Conservation (phyloP, 2,329 filamentous ascomycete genomes). For the Verruconis gallopava region DNA sequence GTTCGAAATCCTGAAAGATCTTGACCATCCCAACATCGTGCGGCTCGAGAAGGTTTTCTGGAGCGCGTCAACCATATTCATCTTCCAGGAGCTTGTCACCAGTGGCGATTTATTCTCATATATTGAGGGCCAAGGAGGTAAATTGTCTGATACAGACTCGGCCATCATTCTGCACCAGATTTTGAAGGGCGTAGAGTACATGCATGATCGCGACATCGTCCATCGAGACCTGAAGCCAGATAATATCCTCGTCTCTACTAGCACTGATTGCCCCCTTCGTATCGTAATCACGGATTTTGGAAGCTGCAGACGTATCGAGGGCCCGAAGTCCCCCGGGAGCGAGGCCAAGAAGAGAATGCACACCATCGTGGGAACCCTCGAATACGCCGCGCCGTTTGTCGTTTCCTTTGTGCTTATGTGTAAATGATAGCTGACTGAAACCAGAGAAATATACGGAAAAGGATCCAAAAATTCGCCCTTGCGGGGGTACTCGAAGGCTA, state of each 20-base stretch:
- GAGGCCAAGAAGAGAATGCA: constrained; percentile 34
- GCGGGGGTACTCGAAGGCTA: constrained; percentile 41
- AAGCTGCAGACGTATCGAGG: constrained; percentile 32
- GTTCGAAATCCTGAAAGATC: constrained; percentile 35
- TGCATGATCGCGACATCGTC: constrained; percentile 42
- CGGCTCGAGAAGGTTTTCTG: constrained; percentile 42
- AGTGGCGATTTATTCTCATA: constrained; percentile 50
- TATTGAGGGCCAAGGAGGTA: constrained; percentile 36
- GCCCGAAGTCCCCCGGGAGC: constrained; percentile 3
- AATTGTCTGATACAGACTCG: constrained; percentile 36
- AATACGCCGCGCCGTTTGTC: constrained; percentile 47
- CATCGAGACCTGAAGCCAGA: constrained; percentile 53
- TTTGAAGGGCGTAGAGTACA: constrained; percentile 43
- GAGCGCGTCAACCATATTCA: constrained; percentile 42
- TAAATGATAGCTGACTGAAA: background rate
- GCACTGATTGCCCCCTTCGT: constrained; percentile 32
- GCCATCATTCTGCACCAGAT: constrained; percentile 44
- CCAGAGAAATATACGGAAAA: constrained; percentile 23
- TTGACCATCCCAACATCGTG: constrained; percentile 50
- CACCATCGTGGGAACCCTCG: constrained; percentile 40
- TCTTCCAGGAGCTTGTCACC: constrained; percentile 47
- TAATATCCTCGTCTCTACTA: constrained; percentile 47
- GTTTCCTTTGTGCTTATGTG: background rate
- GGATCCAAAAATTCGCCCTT: constrained; percentile 18
- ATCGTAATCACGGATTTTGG: constrained; percentile 51